Evolutionary conservation across 2,329 filamentous ascomycete species (phyloP).

Genomic region (Colletotrichum lentis): DNA sequence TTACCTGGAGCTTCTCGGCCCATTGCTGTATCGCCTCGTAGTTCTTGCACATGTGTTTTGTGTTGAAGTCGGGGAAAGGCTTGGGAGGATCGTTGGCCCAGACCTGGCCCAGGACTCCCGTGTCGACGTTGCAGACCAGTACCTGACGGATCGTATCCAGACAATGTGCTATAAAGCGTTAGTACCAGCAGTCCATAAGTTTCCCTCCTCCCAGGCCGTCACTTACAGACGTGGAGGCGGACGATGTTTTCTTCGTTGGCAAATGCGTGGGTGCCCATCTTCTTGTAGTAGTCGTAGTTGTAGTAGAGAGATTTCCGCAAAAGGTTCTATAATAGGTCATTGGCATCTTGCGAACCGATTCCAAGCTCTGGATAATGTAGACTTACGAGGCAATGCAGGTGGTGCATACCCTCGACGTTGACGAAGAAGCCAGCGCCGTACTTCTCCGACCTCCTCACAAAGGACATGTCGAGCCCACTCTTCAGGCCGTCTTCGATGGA

Average conservation of each 20-base stretch:
- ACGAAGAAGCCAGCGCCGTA: constrained; percentile 67
- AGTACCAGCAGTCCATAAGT: not conserved
- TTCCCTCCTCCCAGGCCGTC: too few relatives aligned
- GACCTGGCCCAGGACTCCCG: constrained; percentile 67
- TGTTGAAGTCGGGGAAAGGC: constrained; percentile 70
- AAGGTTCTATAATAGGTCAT: constrained; percentile 56
- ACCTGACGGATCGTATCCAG: constrained; percentile 69
- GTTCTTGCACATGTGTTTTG: constrained; percentile 65
- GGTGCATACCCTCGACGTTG: constrained; percentile 65
- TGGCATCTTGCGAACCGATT: not conserved
- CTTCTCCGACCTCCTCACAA: constrained; percentile 62
- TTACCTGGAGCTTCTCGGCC: constrained; percentile 61
- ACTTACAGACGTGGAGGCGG: constrained; percentile 64
- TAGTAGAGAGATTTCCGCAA: constrained; percentile 66
- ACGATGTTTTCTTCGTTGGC: constrained; percentile 63
- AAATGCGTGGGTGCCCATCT: constrained; percentile 60
- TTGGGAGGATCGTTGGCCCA: constrained; percentile 60
- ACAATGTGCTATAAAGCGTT: constrained; percentile 58
- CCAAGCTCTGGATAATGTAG: not conserved
- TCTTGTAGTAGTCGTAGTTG: constrained; percentile 67
- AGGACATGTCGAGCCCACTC: constrained; percentile 61
- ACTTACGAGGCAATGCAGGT: constrained; percentile 65
- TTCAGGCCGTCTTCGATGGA: constrained; percentile 56
- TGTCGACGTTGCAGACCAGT: constrained; percentile 69
- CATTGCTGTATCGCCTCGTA: constrained; percentile 62